These are phyloP conservation scores for Brassica carinata DNA, from an alignment of 345 rosid species.

Conservation along the genomic window DNA sequence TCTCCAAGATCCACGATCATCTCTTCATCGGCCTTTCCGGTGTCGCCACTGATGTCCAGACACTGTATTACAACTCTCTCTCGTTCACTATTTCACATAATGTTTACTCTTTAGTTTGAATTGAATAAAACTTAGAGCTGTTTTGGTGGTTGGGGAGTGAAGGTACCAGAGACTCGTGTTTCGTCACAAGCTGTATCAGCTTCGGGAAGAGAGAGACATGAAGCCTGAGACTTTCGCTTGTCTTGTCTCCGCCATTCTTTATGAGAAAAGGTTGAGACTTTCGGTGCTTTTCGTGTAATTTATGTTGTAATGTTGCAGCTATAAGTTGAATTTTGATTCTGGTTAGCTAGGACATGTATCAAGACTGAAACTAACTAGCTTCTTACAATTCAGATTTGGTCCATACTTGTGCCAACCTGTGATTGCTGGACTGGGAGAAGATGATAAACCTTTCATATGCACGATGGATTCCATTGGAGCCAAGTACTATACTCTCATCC, in stretches of 20 bases:
- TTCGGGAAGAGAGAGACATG: slow-evolving; percentile 94
- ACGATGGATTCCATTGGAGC: slow-evolving; percentile 98
- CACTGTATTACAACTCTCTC: too few relatives aligned
- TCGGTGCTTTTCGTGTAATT: neutral
- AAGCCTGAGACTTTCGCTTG: slow-evolving; percentile 96
- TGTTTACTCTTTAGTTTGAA: too few relatives aligned
- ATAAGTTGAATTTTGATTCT: neutral
- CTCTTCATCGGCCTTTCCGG: too few relatives aligned
- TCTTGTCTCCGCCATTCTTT: slow-evolving; percentile 88
- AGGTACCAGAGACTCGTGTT: slow-evolving; percentile 57
- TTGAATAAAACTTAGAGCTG: too few relatives aligned
- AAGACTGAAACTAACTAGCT: neutral
- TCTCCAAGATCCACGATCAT: too few relatives aligned
- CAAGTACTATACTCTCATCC: slow-evolving; percentile 53
- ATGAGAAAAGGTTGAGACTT: slow-evolving; percentile 76
- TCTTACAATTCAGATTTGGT: slow-evolving; percentile 63
- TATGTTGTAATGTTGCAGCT: neutral
- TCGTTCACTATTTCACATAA: too few relatives aligned
- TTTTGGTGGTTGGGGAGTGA: too few relatives aligned
- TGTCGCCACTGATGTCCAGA: too few relatives aligned
- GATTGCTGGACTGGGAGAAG: slow-evolving; percentile 91
- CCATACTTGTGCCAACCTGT: slow-evolving; percentile 97
- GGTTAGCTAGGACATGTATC: neutral
- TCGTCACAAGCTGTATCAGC: slow-evolving; percentile 84
- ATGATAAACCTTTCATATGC: slow-evolving; percentile 93